Conservation (phyloP, 2,329 filamentous ascomycete genomes). For the Podosphaera aphanis region DNA sequence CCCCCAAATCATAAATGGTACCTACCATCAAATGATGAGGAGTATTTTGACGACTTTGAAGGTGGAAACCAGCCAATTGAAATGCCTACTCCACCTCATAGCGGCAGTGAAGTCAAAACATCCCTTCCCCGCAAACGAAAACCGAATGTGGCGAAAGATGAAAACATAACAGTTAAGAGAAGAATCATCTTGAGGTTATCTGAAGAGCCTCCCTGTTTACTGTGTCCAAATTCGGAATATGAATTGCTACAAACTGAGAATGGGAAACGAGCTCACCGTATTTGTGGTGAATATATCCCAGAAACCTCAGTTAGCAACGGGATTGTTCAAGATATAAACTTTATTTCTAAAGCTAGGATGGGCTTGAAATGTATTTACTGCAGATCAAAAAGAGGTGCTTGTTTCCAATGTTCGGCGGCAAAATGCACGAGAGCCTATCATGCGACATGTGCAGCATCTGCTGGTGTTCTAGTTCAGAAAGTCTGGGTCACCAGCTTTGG, state of each 20-base stretch:
- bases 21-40: slow-evolving; percentile 50
- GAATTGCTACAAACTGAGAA: slow-evolving; percentile 75
- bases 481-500: slow-evolving; percentile 68
- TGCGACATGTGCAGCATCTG: slow-evolving; percentile 76
- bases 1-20: slow-evolving; percentile 73
- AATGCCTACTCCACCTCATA: slow-evolving; percentile 51
- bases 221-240: slow-evolving; percentile 76
- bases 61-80: slow-evolving; percentile 42
- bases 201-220: slow-evolving; percentile 53
- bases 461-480: slow-evolving; percentile 77
- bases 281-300: slow-evolving; percentile 76
- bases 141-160: slow-evolving; percentile 30
- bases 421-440: slow-evolving; percentile 90
- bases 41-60: slow-evolving; percentile 23
- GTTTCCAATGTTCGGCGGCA: slow-evolving; percentile 87
- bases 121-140: slow-evolving; percentile 42
- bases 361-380: slow-evolving; percentile 91
- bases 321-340: slow-evolving; percentile 47
- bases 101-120: slow-evolving; percentile 45
- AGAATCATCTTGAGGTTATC: slow-evolving; percentile 47
- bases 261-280: slow-evolving; percentile 62
- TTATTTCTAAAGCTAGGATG: slow-evolving; percentile 56
- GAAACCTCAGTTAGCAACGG: slow-evolving; percentile 46
- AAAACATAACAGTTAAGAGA: slow-evolving; percentile 36
- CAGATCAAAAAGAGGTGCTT: slow-evolving; percentile 80